phyloP scores from a whole-genome alignment of 2,329 filamentous ascomycete genomes.

The Sclerotinia glacialis region DNA sequence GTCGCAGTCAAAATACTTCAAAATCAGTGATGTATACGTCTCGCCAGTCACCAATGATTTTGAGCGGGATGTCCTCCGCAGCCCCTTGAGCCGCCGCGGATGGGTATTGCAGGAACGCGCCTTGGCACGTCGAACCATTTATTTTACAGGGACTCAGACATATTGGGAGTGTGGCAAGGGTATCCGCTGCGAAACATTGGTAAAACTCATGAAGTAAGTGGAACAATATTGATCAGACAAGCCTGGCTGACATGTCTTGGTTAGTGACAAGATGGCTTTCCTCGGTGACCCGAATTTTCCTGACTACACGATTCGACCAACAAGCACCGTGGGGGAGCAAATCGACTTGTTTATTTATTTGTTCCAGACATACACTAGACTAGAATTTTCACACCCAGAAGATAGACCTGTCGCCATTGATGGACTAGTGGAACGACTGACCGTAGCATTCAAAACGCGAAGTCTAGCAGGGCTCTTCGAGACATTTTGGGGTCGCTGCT shows the following conservation, averaged over 20 bases:
- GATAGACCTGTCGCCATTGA: conserved; percentile 15
- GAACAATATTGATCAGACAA: not conserved
- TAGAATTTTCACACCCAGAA: not conserved
- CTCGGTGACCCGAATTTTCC: conserved; percentile 38
- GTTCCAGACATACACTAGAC: not conserved
- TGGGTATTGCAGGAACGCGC: conserved; percentile 45
- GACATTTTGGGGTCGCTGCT: conserved; percentile 10
- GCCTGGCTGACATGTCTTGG: not conserved
- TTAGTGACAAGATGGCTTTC: conserved; percentile 30
- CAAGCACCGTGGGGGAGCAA: conserved; percentile 1
- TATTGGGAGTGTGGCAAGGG: conserved; percentile 44
- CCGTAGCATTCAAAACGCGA: conserved; percentile 2
- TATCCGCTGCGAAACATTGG: conserved; percentile 40
- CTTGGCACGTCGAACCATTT: conserved; percentile 41
- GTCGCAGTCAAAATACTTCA: not conserved
- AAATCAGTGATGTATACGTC: not conserved
- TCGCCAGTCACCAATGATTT: conserved; percentile 37
- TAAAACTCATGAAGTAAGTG: conserved; percentile 38
- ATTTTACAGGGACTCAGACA: conserved; percentile 40
- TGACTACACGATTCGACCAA: conserved; percentile 6
- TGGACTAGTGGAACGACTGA: conserved; percentile 4
- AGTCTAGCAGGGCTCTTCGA: conserved; percentile 14
- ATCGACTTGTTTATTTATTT: conserved; percentile 3
- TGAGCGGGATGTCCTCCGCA: conserved; percentile 37
- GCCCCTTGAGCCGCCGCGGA: conserved; percentile 39